phyloP scores from a whole-genome alignment of 495 filamentous ascomycete species.

The Saxophila tyrrhenica region DNA sequence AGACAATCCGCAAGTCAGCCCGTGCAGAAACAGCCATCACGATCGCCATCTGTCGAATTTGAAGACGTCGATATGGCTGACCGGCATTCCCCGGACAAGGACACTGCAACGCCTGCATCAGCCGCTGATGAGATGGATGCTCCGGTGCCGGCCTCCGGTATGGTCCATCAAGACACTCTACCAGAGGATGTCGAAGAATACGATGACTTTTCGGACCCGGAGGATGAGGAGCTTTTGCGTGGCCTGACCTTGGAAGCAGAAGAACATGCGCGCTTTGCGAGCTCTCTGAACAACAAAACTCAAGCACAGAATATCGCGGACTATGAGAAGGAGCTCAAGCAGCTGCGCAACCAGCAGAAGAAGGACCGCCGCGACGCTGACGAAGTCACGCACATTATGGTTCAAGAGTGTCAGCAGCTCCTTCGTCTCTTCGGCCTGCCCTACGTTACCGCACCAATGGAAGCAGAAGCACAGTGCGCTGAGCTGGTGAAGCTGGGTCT shows the following conservation, averaged over 20 bases:
- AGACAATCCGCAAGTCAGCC: background rate
- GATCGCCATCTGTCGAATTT: constrained; percentile 23
- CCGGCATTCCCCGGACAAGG: background rate
- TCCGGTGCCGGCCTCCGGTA: constrained; percentile 19
- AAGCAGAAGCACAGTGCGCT: constrained; percentile 96
- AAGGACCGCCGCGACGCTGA: constrained; percentile 93
- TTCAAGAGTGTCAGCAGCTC: constrained; percentile 85
- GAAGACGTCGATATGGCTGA: constrained; percentile 18
- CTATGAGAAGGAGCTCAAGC: constrained; percentile 77
- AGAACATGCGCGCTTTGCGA: constrained; percentile 86
- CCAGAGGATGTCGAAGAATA: constrained; percentile 33
- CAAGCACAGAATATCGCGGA: constrained; percentile 52
- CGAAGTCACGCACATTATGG: constrained; percentile 89
- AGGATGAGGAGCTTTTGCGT: constrained; percentile 77
- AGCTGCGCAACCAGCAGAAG: constrained; percentile 82
- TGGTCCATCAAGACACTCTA: constrained; percentile 19
- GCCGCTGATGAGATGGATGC: background rate
- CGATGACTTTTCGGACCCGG: constrained; percentile 60
- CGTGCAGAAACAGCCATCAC: background rate
- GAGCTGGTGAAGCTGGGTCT: constrained; percentile 74
- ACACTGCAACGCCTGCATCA: background rate
- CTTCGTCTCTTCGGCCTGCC: constrained; percentile 84
- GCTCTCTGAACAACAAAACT: constrained; percentile 62
- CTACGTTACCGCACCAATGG: constrained; percentile 96
- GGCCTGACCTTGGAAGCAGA: constrained; percentile 81